phyloP scores from a whole-genome alignment of 2,329 filamentous ascomycete species.

The Fusarium annulatum region DNA sequence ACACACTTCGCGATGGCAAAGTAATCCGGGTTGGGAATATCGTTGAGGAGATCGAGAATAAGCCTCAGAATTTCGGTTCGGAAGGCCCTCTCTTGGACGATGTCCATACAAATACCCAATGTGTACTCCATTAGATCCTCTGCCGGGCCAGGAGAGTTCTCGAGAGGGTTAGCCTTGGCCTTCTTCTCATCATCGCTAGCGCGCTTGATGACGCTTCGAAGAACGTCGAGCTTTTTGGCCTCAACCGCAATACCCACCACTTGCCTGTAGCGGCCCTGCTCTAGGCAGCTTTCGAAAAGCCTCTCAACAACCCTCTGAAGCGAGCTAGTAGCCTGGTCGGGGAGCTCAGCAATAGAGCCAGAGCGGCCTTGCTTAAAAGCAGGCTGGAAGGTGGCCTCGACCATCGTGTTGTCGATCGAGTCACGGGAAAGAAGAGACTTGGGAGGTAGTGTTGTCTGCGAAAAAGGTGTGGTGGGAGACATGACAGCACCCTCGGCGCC shows the following conservation, averaged over 20 bases:
- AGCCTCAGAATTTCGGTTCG: conserved; percentile 86
- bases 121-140: conserved; percentile 98
- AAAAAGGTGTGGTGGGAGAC: conserved; percentile 94
- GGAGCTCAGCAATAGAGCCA: conserved; percentile 72
- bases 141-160: conserved; percentile 68
- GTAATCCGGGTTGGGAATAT: conserved; percentile 92
- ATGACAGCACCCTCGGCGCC: conserved; percentile 78
- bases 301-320: conserved; percentile 87
- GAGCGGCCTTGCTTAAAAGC: conserved; percentile 64
- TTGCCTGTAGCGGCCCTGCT: conserved; percentile 88
- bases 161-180: conserved; percentile 65
- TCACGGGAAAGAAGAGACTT: conserved; percentile 94
- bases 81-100: conserved; percentile 92
- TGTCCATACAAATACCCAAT: conserved; percentile 94
- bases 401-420: conserved; percentile 71
- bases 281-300: conserved; percentile 90
- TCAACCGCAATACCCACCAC: conserved; percentile 97
- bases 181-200: conserved; percentile 88
- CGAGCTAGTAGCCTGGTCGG: conserved; percentile 78
- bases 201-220: conserved; percentile 86
- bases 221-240: conserved; percentile 88
- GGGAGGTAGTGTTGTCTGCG: conserved; percentile 89
- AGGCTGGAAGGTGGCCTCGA: conserved; percentile 68
- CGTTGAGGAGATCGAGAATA: conserved; percentile 94
- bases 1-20: conserved; percentile 98